phyloP scores from a whole-genome alignment of 208 protist genomes.

The Trypanosoma conorhini region DNA sequence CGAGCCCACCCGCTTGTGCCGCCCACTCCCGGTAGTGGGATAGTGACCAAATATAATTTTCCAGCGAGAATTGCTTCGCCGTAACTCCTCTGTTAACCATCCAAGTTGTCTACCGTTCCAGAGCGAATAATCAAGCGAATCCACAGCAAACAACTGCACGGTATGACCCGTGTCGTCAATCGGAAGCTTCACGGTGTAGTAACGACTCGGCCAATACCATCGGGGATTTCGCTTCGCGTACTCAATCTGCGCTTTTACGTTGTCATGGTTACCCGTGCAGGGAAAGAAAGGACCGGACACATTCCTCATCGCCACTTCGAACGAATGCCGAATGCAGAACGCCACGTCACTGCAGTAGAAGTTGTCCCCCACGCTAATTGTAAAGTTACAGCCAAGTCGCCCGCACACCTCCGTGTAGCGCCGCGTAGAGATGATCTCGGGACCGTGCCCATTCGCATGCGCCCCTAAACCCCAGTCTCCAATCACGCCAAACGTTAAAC shows the following conservation, averaged over 20 bases:
- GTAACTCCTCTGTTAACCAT: constrained; percentile 20
- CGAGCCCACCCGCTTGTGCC: constrained; percentile 15
- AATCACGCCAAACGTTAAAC: constrained; percentile 30
- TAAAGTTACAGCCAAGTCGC: constrained; percentile 29
- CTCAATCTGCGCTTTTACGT: constrained; percentile 16
- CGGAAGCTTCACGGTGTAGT: constrained; percentile 31
- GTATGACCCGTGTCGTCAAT: constrained; percentile 35
- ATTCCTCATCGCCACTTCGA: constrained; percentile 30
- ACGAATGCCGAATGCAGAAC: constrained; percentile 26
- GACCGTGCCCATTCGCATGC: constrained; percentile 1
- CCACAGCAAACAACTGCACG: constrained; percentile 26
- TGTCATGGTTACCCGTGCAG: constrained; percentile 28
- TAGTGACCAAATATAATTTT: constrained; percentile 36
- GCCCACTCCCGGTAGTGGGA: constrained; percentile 25
- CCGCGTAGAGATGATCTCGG: constrained; percentile 22
- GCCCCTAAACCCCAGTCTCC: constrained; percentile 31
- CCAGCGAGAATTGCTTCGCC: constrained; percentile 28
- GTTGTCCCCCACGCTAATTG: constrained; percentile 30
- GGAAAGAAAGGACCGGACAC: constrained; percentile 28
- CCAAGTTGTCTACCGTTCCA: constrained; percentile 11
- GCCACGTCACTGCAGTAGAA: constrained; percentile 24
- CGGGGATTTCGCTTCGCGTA: constrained; percentile 19
- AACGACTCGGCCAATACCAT: constrained; percentile 23
- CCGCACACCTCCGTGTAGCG: constrained; percentile 22
- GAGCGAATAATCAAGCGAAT: constrained; percentile 9